These are phyloP conservation scores for Alternaria rosae DNA, from an alignment of 2,329 filamentous ascomycete genomes.

Conservation along the genomic window DNA sequence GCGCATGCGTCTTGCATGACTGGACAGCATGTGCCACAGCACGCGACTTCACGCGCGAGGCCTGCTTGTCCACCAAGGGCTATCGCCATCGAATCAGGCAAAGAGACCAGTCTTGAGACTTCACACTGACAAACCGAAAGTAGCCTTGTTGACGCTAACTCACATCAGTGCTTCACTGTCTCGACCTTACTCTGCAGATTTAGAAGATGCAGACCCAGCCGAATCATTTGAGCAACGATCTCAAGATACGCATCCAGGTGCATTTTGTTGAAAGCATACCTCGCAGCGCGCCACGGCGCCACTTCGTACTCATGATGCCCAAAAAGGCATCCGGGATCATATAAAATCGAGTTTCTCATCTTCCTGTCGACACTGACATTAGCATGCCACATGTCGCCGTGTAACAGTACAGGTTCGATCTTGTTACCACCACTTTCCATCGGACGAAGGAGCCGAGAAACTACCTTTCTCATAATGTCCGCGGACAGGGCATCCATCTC, in stretches of 20 bases:
- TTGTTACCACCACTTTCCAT: neutral
- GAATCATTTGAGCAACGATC: neutral
- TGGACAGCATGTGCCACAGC: neutral
- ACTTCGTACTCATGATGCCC: neutral
- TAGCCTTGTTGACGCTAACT: neutral
- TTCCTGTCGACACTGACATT: neutral
- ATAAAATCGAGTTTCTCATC: neutral
- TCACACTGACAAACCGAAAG: neutral
- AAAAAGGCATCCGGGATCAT: neutral
- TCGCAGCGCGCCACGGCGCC: neutral
- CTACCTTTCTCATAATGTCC: fast-evolving
- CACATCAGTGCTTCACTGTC: too few relatives aligned
- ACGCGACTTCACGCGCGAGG: neutral
- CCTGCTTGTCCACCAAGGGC: neutral
- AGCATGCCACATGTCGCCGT: neutral
- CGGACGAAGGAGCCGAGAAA: neutral
- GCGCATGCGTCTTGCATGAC: neutral
- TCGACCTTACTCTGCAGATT: too few relatives aligned
- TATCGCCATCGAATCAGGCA: neutral
- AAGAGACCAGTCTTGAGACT: neutral
- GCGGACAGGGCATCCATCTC: neutral
- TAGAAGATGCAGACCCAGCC: too few relatives aligned
- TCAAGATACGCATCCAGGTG: neutral
- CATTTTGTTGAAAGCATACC: neutral
- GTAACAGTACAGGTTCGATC: neutral